Evolutionary conservation across 305 asterid genomes (phyloP), one percentile per base, ranked within the genome.

Genomic region (Fraxinus sp.): DNA sequence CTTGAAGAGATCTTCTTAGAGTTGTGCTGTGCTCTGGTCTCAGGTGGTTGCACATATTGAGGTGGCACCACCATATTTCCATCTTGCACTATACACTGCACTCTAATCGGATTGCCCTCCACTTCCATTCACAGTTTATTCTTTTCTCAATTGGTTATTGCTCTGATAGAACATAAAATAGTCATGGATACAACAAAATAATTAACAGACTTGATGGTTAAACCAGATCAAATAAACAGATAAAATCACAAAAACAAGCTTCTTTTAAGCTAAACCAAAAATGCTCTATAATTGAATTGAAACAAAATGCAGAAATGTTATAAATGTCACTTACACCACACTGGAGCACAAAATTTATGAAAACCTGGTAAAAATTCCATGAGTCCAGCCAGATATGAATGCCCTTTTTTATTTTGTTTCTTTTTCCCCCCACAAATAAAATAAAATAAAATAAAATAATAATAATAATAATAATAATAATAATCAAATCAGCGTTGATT

Each of bases 1-100:
- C 68, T 24, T 0, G 75, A 70, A 13, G 75, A 70, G 14, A 28
- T 70, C 46, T 83, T 84, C 77, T 52, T 84, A 22, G 64, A 32
- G 76, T 35, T 77, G 26, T 7, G 75, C 1, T 39, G 59, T 0
- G 94, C 91, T 72, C 97, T 84, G 68, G 88, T 91, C 49, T 90
- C 89, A 2, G 80, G 85, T n/a, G 94, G 93, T 83, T 93, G 97
- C 68, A 93, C 86, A 62, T 89, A 93, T 43, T 89, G 88, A 39
- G 92, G 83, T 49, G 95, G 97, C 68, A 93, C 94, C 0, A 75
- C 84, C 41, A 79, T 74, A 80, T 85, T 81, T 16, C 87, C 92
- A 52, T 87, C 84, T 79, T 82, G 81, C 26, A 84, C 90, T 70
- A 93, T 80, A 73, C 89, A 82, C 66, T 93, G 96, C 59, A 93